phyloP scores from a whole-genome alignment of 345 rosid species.

The Sisymbrium irio region DNA sequence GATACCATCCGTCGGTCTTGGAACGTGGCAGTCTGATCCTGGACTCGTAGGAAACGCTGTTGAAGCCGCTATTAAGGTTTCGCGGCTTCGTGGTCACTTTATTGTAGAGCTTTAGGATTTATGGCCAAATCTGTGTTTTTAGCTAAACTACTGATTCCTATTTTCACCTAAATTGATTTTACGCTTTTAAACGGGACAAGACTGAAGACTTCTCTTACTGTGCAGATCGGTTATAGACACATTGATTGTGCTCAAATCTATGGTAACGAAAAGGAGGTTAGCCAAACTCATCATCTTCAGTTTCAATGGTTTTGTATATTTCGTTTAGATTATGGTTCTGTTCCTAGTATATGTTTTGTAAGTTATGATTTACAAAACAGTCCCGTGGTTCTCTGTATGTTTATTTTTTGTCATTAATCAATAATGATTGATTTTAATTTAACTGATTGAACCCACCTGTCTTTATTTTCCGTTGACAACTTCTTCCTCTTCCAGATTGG shows the following conservation, averaged over 20 bases:
- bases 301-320: neutral
- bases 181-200: neutral
- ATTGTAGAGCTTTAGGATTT: neutral
- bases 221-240: slow-evolving; percentile 75
- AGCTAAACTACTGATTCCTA: neutral
- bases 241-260: slow-evolving; percentile 78
- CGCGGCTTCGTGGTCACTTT: neutral
- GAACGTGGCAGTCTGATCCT: slow-evolving; percentile 61
- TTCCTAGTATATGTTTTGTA: neutral
- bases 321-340: neutral
- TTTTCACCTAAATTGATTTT: neutral
- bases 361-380: too few relatives aligned
- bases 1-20: slow-evolving; percentile 55
- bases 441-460: neutral
- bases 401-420: neutral
- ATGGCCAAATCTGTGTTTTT: neutral
- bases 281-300: neutral
- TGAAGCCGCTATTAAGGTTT: slow-evolving; percentile 34
- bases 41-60: slow-evolving; percentile 59
- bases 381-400: neutral
- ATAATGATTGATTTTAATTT: neutral
- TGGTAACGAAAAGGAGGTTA: slow-evolving; percentile 74
- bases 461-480: neutral
- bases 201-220: neutral
- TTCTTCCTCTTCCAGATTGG: slow-evolving; percentile 49